phyloP scores from a whole-genome alignment of 352 stramenopile genomes.

The Halophytophthora polymorphica region DNA sequence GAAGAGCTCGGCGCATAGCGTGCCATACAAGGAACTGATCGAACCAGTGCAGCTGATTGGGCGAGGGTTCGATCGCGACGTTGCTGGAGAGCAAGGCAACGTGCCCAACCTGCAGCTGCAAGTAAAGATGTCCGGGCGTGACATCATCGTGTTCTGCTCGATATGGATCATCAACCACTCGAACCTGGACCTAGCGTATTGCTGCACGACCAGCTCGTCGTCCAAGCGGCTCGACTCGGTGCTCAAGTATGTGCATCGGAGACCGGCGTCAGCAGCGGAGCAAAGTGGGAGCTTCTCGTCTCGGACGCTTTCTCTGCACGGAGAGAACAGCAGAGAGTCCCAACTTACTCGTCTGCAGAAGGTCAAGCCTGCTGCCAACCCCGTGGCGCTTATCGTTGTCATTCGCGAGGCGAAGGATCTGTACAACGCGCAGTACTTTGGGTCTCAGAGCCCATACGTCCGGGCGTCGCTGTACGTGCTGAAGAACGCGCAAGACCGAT shows the following conservation, averaged over 20 bases:
- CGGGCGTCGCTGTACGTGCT: constrained; percentile 76
- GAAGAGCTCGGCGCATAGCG: constrained; percentile 56
- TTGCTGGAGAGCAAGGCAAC: constrained; percentile 66
- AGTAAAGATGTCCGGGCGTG: constrained; percentile 74
- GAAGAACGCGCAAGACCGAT: constrained; percentile 78
- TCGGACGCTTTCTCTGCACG: constrained; percentile 57
- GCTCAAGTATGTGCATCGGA: constrained; percentile 74
- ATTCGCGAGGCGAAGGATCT: constrained; percentile 75
- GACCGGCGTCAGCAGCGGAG: constrained; percentile 35
- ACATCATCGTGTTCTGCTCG: constrained; percentile 84
- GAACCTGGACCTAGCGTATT: constrained; percentile 84
- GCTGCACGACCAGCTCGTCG: constrained; percentile 77
- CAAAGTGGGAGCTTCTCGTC: constrained; percentile 61
- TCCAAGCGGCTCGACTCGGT: constrained; percentile 60
- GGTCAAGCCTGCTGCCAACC: constrained; percentile 71
- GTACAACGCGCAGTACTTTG: constrained; percentile 87
- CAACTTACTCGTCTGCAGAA: constrained; percentile 67
- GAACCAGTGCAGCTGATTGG: constrained; percentile 70
- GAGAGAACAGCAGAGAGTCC: constrained; percentile 42
- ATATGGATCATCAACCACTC: constrained; percentile 89
- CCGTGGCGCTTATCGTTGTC: constrained; percentile 78
- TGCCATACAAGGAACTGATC: constrained; percentile 80
- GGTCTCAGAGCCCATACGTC: constrained; percentile 83
- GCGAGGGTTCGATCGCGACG: constrained; percentile 61
- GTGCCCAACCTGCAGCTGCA: constrained; percentile 83